Evolutionary conservation across 768 basidiomycete species (phyloP).

Genomic region (Pleurotus tuoliensis): DNA sequence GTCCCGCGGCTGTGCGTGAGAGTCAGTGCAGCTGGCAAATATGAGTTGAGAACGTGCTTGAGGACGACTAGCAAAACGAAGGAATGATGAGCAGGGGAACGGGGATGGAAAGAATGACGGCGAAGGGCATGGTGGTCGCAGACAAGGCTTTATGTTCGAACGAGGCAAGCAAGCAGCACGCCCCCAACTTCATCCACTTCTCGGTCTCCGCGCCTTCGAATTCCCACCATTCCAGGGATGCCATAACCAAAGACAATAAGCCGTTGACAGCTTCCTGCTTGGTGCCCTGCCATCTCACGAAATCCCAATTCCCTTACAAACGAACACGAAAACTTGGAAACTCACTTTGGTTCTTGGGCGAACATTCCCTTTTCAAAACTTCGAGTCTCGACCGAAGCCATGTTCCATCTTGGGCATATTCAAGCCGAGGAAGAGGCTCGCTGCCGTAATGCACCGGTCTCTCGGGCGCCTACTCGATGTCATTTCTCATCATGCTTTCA

Average conservation of each 20-base stretch:
- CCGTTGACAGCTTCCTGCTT: background rate
- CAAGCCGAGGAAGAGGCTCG: too few species aligned
- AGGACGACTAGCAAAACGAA: background rate
- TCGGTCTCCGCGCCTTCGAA: background rate
- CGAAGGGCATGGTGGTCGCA: slow-evolving; percentile 11
- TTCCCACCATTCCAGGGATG: slow-evolving; percentile 8
- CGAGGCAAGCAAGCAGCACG: slow-evolving; percentile 16
- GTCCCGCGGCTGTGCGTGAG: slow-evolving; percentile 16
- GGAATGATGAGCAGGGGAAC: slow-evolving; percentile 15
- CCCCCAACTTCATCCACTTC: background rate
- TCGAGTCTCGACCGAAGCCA: too few species aligned
- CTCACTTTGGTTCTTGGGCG: background rate
- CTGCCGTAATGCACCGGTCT: too few species aligned
- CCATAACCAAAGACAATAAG: background rate
- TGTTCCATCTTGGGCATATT: too few species aligned
- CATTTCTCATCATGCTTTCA: slow-evolving; percentile 3
- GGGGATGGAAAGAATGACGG: slow-evolving; percentile 19
- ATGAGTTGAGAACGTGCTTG: background rate
- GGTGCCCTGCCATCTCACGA: background rate
- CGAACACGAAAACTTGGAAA: background rate
- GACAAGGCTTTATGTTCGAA: slow-evolving; percentile 30
- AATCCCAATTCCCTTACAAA: background rate
- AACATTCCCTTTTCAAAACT: too few species aligned
- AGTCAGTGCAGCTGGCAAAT: background rate
- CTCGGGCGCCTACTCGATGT: background rate